Conservation (phyloP, 805 yeast species). For the Torulaspora franciscae region DNA sequence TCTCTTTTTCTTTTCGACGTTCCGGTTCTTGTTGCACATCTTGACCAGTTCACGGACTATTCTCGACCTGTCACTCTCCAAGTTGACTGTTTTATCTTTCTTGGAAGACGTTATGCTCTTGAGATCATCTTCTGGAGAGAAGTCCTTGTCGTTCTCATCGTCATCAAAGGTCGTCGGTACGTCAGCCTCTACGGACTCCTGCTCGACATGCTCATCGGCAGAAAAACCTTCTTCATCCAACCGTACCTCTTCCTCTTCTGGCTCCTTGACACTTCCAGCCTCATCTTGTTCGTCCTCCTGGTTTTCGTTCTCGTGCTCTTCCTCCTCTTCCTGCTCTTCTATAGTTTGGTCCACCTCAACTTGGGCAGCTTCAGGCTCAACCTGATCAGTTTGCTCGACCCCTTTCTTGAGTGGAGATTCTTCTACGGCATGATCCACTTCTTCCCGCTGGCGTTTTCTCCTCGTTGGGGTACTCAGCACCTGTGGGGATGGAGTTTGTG, state of each 20-base stretch:
- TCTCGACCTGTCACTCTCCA: conserved; percentile 27
- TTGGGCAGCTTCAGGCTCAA: conserved; percentile 9
- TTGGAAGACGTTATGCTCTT: conserved; percentile 12
- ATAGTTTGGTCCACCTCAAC: conserved; percentile 13
- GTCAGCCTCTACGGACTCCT: conserved; percentile 9
- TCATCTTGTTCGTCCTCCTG: conserved; percentile 8
- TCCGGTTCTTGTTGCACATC: conserved; percentile 30
- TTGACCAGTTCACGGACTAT: conserved; percentile 30
- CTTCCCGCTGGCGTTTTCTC: conserved; percentile 4
- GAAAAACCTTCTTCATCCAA: conserved; percentile 5
- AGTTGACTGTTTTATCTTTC: conserved; percentile 21
- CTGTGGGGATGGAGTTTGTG: conserved; percentile 1
- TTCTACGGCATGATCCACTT: conserved; percentile 5
- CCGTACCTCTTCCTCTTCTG: conserved; percentile 16
- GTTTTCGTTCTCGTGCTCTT: conserved; percentile 10
- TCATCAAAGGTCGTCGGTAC: conserved; percentile 15
- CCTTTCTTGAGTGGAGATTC: not conserved
- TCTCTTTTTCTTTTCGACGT: conserved; percentile 32
- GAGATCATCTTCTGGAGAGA: conserved; percentile 21
- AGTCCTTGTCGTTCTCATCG: conserved; percentile 25
- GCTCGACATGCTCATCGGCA: conserved; percentile 4
- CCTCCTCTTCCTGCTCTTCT: conserved; percentile 14
- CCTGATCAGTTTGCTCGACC: conserved; percentile 7
- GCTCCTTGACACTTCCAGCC: conserved; percentile 7
- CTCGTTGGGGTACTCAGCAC: not conserved